These are phyloP conservation scores for Kodamaea neixiangensis DNA, from an alignment of 805 yeast genomes.

Conservation along the genomic window DNA sequence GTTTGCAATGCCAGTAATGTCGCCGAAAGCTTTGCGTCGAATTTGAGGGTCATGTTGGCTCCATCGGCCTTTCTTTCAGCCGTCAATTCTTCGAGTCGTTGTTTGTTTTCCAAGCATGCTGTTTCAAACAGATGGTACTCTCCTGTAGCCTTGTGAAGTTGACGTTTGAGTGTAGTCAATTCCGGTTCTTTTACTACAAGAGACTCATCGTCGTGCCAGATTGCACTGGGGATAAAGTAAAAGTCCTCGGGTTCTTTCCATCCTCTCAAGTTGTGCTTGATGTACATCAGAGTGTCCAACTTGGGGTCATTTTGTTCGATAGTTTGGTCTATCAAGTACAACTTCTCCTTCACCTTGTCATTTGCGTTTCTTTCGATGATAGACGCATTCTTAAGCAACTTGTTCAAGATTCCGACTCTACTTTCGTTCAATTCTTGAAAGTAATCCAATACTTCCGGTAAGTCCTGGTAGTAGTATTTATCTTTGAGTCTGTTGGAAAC, in stretches of 20 bases:
- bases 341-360: constrained; percentile 49
- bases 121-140: constrained; percentile 43
- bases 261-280: constrained; percentile 72
- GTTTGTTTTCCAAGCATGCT: constrained; percentile 50
- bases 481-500: constrained; percentile 90
- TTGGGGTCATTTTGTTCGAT: constrained; percentile 69
- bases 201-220: constrained; percentile 96
- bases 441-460: constrained; percentile 86
- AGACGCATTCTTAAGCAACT: constrained; percentile 62
- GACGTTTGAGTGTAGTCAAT: constrained; percentile 54
- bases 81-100: constrained; percentile 47
- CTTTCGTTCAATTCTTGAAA: constrained; percentile 82
- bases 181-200: constrained; percentile 62
- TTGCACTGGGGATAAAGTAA: constrained; percentile 80
- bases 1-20: constrained; percentile 56
- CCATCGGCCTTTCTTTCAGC: constrained; percentile 33
- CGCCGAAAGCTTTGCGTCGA: constrained; percentile 54
- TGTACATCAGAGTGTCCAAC: constrained; percentile 85
- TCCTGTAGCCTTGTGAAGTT: constrained; percentile 43
- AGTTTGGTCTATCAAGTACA: constrained; percentile 54
- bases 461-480: constrained; percentile 87
- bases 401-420: constrained; percentile 70
- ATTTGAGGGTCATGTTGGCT: constrained; percentile 46
- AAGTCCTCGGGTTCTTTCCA: constrained; percentile 92
- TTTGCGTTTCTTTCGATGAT: constrained; percentile 54